phyloP scores from a whole-genome alignment of 2,329 filamentous ascomycete genomes.

The Acephala macrosclerotiorum region DNA sequence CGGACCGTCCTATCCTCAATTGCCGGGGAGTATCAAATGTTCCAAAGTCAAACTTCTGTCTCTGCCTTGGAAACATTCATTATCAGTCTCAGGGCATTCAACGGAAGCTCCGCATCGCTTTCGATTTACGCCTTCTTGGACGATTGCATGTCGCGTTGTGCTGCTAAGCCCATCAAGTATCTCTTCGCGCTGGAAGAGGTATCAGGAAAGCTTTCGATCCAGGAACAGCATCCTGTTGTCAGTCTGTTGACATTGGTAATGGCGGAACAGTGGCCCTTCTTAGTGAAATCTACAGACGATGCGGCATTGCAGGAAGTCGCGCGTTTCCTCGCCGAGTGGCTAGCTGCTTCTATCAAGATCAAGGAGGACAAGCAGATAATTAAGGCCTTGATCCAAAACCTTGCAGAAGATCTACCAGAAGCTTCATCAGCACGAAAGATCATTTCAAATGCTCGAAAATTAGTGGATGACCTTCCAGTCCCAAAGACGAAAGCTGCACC shows the following conservation, averaged over 20 bases:
- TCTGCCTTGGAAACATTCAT: conserved; percentile 58
- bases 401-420: conserved; percentile 49
- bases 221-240: conserved; percentile 47
- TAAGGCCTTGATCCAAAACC: conserved; percentile 51
- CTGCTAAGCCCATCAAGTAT: conserved; percentile 82
- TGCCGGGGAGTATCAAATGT: conserved; percentile 70
- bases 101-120: conserved; percentile 46
- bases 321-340: conserved; percentile 63
- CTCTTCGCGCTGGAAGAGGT: conserved; percentile 72
- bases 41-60: conserved; percentile 54
- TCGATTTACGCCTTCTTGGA: conserved; percentile 77
- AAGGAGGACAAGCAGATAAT: conserved; percentile 58
- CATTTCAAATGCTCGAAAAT: conserved; percentile 36
- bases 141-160: conserved; percentile 80
- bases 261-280: conserved; percentile 80
- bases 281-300: conserved; percentile 58
- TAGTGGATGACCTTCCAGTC: conserved; percentile 38
- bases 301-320: conserved; percentile 56
- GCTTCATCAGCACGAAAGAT: conserved; percentile 43
- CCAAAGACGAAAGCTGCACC: conserved; percentile 23
- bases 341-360: conserved; percentile 60
- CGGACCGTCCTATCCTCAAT: conserved; percentile 65
- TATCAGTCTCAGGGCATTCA: conserved; percentile 43
- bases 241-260: conserved; percentile 75
- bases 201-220: conserved; percentile 46